Conservation (phyloP, 1,284 basidiomycete species). For the Apiotrichum montevideense region DNA sequence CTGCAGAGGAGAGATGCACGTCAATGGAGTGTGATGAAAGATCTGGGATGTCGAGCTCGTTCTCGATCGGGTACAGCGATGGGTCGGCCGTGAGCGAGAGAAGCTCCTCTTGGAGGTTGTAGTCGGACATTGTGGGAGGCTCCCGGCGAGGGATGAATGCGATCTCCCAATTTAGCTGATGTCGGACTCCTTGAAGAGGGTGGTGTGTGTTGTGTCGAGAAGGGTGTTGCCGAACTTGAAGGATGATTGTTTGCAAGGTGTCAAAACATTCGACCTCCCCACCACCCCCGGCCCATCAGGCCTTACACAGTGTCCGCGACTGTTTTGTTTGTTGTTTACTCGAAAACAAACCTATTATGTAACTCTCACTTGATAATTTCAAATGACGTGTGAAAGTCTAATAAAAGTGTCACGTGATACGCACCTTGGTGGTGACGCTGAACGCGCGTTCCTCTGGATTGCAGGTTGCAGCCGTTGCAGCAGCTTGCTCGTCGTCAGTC, state of each 20-base stretch:
- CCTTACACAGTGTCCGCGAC: too few relatives aligned
- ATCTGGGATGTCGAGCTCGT: constrained; percentile 59
- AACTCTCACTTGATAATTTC: background rate
- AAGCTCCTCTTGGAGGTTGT: constrained; percentile 71
- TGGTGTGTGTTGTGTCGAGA: too few relatives aligned
- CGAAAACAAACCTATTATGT: background rate
- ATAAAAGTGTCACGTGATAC: background rate
- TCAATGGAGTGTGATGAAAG: constrained; percentile 50
- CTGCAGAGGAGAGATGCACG: constrained; percentile 50
- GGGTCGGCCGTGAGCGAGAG: constrained; percentile 55
- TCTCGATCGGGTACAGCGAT: constrained; percentile 56
- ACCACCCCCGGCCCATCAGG: background rate
- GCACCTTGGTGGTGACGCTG: background rate
- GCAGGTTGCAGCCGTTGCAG: background rate
- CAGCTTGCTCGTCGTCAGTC: background rate
- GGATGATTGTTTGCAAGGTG: background rate
- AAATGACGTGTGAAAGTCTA: constrained; percentile 1
- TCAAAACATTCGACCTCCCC: constrained; percentile 8
- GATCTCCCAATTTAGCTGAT: background rate
- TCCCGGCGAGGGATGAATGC: background rate
- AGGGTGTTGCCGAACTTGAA: background rate
- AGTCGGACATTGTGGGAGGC: constrained; percentile 39
- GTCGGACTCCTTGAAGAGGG: background rate
- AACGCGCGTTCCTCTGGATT: constrained; percentile 10
- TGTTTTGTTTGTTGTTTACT: background rate